Conservation (phyloP, 2,329 filamentous ascomycete species). For the Chaetomiaceae sp. region DNA sequence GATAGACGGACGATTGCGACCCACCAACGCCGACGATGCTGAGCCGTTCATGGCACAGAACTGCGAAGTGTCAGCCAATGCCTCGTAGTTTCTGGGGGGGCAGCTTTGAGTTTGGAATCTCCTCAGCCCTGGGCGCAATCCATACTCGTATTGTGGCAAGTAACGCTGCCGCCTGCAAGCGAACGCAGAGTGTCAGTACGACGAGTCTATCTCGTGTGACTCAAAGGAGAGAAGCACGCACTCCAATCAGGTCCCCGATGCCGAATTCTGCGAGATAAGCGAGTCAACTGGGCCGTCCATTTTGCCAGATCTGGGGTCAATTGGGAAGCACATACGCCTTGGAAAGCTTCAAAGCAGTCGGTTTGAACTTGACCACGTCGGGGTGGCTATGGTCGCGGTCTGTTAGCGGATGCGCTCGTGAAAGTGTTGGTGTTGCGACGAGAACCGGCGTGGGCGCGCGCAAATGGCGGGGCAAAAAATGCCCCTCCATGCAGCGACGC, state of each 20-base stretch:
- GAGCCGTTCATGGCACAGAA: conserved; percentile 94
- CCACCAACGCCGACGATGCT: conserved; percentile 94
- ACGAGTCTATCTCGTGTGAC: conserved; percentile 26
- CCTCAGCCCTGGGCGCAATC: conserved; percentile 10
- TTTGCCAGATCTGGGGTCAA: conserved; percentile 25
- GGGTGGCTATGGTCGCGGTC: conserved; percentile 60
- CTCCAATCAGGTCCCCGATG: conserved; percentile 99
- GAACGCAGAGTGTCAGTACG: conserved; percentile 20
- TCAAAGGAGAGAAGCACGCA: conserved; percentile 51
- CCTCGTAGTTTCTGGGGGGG: conserved; percentile 3
- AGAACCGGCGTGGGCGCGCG: conserved; percentile 25
- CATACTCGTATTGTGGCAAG: conserved; percentile 86
- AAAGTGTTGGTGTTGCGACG: conserved; percentile 1
- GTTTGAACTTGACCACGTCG: conserved; percentile 94
- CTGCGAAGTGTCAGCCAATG: conserved; percentile 43
- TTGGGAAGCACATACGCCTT: conserved; percentile 68
- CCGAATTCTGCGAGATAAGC: conserved; percentile 62
- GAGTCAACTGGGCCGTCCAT: conserved; percentile 37
- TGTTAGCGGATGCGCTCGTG: conserved; percentile 7
- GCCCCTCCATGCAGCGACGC: conserved; percentile 34
- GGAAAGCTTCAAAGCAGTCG: conserved; percentile 84
- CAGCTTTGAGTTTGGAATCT: neutral
- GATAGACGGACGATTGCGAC: conserved; percentile 32
- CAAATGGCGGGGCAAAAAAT: conserved; percentile 27
- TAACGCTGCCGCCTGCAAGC: conserved; percentile 73